phyloP scores from a whole-genome alignment of 2,329 filamentous ascomycete species.

The Xylaria polymorpha region DNA sequence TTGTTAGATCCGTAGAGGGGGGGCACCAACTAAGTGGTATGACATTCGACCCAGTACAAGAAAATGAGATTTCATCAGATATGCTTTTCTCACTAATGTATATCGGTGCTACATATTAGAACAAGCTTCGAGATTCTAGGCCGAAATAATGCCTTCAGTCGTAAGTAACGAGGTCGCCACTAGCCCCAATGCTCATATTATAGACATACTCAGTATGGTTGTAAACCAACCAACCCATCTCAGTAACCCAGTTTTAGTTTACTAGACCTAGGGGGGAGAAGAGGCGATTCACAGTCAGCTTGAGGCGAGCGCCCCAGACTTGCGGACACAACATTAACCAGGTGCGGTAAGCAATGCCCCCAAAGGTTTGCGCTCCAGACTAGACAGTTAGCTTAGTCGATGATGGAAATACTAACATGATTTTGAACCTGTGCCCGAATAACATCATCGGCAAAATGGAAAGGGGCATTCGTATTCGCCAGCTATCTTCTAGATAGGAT shows the following conservation, averaged over 20 bases:
- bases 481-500: not conserved
- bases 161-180: not conserved
- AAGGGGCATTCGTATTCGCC: not conserved
- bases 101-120: slow-evolving; percentile 2
- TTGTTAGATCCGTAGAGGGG: slow-evolving; percentile 5
- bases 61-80: slow-evolving; percentile 15
- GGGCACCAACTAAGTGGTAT: slow-evolving; percentile 10
- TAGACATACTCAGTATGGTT: not conserved
- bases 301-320: not conserved
- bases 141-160: slow-evolving; percentile 4
- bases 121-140: slow-evolving; percentile 1
- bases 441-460: not conserved
- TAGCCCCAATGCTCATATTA: not conserved
- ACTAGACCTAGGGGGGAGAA: not conserved
- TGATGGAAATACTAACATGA: slow-evolving; percentile 5
- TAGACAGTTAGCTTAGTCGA: slow-evolving; percentile 4
- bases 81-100: slow-evolving; percentile 1
- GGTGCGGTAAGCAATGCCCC: not conserved
- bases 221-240: not conserved
- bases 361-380: not conserved
- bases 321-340: not conserved
- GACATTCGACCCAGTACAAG: not conserved
- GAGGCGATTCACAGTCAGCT: not conserved
- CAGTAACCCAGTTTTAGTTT: not conserved
- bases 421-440: not conserved